Base-by-base conservation (phyloP, 306 rosid genomes). In the Trifolium fragiferum region DNA sequence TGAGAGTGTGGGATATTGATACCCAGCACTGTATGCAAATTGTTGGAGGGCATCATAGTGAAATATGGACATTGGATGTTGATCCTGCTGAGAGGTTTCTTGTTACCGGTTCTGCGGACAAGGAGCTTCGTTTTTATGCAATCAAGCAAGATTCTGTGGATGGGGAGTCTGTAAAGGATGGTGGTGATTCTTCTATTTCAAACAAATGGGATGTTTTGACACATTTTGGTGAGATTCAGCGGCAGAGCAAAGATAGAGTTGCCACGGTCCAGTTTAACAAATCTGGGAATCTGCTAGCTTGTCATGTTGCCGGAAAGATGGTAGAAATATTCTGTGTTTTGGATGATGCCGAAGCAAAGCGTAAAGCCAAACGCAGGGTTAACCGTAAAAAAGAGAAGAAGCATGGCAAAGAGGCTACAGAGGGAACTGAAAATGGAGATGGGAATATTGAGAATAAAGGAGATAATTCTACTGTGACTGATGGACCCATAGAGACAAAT, bases 21-120 rank as follows among this genome's bases (percentile, higher is more conserved):
- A 94, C 94, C n/a, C 96, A 94, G 84, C 94, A 91, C 70, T 94
- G 98, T 73, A 88, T 91, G 89, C 98, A 94, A 86, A 94, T 89
- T 76, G 89, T 91, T 46, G 86, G 96, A 64, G 97, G 97, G 7
- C 95, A 94, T 82, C 97, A 94, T 66, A 91, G 91, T 84, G 98
- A 94, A 87, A 88, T 94, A 74, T 94, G 97, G 98, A 86, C 98
- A 54, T 73, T 94, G 21, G 97, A 91, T 41, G 41, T 81, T 82
- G 98, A 94, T 76, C 86, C 82, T 3, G 82, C 83, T 77, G 97
- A 91, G 75, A 89, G 89, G 59, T 94, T 70, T 76, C 78, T 91
- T 77, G 97, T 90, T 55, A 84, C 93, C 9, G 98, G 98, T 74
- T 94, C 98, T 66, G 94, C 98, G 2, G 97, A 91, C 68, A 82